A percentile compares a stretch with the other conserved stretches of the same genome.
phyloP scores from a whole-genome alignment of 257 asterid genomes.

The Solanum sejunctum region DNA sequence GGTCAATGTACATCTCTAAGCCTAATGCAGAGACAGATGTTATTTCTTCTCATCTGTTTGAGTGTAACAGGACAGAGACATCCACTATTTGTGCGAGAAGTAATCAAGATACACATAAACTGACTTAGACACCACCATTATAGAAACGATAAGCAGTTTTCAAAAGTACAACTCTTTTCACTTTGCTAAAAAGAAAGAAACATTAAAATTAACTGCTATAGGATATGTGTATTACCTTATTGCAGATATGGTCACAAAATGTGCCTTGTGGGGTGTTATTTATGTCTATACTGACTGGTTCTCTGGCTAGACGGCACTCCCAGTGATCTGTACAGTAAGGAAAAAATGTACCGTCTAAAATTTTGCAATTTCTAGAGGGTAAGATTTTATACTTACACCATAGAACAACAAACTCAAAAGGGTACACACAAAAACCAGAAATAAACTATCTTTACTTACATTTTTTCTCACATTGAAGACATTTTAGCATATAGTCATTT shows the following conservation, averaged over 20 bases:
- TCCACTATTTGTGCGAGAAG: not conserved
- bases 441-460: conserved; percentile 8
- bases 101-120: not conserved
- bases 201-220: not conserved
- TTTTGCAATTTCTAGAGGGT: not conserved
- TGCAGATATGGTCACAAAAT: conserved; percentile 33
- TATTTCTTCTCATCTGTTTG: not conserved
- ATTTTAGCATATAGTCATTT: conserved; percentile 5
- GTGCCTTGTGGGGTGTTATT: conserved; percentile 23
- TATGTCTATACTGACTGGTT: conserved; percentile 16
- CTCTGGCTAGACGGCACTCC: conserved; percentile 30
- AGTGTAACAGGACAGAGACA: not conserved
- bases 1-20: not conserved
- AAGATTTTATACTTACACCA: not conserved
- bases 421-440: not conserved
- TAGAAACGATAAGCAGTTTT: not conserved
- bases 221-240: conserved; percentile 20
- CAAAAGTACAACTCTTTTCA: not conserved
- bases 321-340: conserved; percentile 29
- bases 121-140: not conserved
- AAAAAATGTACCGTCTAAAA: not conserved
- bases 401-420: not conserved
- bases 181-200: not conserved
- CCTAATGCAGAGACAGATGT: not conserved
- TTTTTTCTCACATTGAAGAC: conserved; percentile 44